A percentile compares a stretch with the other conserved stretches of the same genome.
These are phyloP conservation scores for Chamaecrista fasciculata DNA, from an alignment of 306 rosid genomes.

Conservation along the genomic window DNA sequence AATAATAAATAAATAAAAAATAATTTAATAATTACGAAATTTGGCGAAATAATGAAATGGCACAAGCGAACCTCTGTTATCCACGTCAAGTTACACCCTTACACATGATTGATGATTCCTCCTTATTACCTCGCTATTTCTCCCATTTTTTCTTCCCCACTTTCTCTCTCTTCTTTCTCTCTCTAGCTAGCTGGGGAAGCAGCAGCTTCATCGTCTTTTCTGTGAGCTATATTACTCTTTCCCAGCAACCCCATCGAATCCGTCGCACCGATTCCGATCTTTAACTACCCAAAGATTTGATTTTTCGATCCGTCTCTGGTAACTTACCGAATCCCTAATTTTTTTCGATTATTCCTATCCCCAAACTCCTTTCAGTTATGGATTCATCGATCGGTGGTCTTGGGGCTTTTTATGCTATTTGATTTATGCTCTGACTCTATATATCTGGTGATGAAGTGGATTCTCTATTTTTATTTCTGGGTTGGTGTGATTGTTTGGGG, in stretches of 20 bases:
- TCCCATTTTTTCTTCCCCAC: background rate
- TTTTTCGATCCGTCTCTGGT: conserved; percentile 28
- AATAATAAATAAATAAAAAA: background rate
- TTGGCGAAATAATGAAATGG: background rate
- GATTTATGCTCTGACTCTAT: background rate
- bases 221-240: conserved; percentile 10
- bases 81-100: conserved; percentile 42
- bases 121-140: too few relatives aligned
- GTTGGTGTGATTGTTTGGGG: background rate
- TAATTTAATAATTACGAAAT: too few relatives aligned
- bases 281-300: conserved; percentile 1
- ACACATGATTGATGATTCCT: too few relatives aligned
- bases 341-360: conserved; percentile 9
- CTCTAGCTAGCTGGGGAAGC: conserved; percentile 31
- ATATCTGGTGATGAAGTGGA: background rate
- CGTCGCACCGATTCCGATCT: conserved; percentile 14
- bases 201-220: conserved; percentile 11
- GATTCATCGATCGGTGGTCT: background rate
- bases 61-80: conserved; percentile 21
- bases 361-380: conserved; percentile 4
- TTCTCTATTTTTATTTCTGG: conserved; percentile 1
- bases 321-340: conserved; percentile 33
- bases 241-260: conserved; percentile 14
- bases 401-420: background rate
- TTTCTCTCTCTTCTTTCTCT: background rate